Percentiles rank a stretch among this genome's conserved stretches.
Evolutionary conservation across 768 basidiomycete species (phyloP).

Genomic region (Termitomyces sp.): DNA sequence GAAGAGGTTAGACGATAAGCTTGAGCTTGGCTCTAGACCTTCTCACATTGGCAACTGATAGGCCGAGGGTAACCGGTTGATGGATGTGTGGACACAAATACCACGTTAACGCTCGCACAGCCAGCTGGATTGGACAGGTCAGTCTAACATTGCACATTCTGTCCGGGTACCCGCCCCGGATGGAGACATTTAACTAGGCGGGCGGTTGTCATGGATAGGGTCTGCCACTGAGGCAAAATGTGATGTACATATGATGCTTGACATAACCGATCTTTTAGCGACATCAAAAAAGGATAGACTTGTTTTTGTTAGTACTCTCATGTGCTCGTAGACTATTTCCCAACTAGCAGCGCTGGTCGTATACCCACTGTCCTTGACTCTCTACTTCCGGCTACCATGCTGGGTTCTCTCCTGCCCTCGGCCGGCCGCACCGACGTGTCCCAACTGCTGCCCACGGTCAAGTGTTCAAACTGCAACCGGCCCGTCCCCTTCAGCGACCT

Average conservation of each 20-base stretch:
- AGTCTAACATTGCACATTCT: neutral
- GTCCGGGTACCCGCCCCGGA: neutral
- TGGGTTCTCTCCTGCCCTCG: slow-evolving; percentile 27
- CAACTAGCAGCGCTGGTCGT: slow-evolving; percentile 26
- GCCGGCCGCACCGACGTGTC: slow-evolving; percentile 42
- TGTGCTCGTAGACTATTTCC: neutral
- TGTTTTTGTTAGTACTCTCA: neutral
- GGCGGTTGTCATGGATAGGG: neutral
- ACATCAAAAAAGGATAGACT: neutral
- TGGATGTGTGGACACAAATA: neutral
- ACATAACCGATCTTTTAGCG: neutral
- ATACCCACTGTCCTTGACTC: slow-evolving; percentile 11
- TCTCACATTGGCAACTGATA: neutral
- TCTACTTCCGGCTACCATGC: slow-evolving; percentile 11
- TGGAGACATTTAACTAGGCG: neutral
- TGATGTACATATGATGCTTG: neutral
- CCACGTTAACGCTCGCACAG: neutral
- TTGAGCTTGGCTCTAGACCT: neutral
- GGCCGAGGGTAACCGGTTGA: neutral
- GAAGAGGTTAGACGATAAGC: neutral
- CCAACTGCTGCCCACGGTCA: slow-evolving; percentile 75
- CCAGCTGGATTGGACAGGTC: neutral
- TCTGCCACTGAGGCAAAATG: too few relatives aligned
- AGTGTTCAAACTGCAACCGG: slow-evolving; percentile 73
- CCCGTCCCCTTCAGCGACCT: slow-evolving; percentile 71